Conservation (phyloP, 768 basidiomycete species). For the Boletus edulis region DNA sequence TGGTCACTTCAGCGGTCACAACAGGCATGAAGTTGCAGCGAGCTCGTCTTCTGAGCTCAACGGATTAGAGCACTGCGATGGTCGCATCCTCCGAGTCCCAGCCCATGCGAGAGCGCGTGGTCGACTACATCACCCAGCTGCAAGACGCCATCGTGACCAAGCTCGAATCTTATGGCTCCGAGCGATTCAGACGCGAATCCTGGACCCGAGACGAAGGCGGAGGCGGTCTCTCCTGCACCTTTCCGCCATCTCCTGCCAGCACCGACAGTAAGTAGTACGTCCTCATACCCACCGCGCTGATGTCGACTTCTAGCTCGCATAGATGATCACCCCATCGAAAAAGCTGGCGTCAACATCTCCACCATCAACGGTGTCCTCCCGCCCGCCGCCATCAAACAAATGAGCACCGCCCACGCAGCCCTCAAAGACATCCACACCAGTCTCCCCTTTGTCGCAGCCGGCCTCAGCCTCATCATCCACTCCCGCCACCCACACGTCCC, state of each 20-base stretch:
- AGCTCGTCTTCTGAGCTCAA: background rate
- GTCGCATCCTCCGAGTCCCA: too few relatives aligned
- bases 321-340: constrained; percentile 18
- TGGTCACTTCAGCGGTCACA: too few relatives aligned
- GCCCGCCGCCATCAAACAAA: constrained; percentile 19
- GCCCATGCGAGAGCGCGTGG: constrained; percentile 10
- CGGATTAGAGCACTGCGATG: background rate
- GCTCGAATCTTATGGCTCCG: constrained; percentile 16
- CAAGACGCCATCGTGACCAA: constrained; percentile 21
- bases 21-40: too few relatives aligned
- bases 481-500: constrained; percentile 22
- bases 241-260: background rate
- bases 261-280: background rate
- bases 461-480: constrained; percentile 24
- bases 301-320: too few relatives aligned
- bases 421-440: constrained; percentile 12
- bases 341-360: constrained; percentile 20
- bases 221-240: constrained; percentile 19
- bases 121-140: constrained; percentile 9
- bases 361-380: constrained; percentile 21
- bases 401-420: constrained; percentile 19
- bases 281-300: background rate
- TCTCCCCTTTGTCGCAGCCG: constrained; percentile 15
- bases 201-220: constrained; percentile 22
- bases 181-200: constrained; percentile 12